Base-by-base conservation (phyloP, 345 rosid genomes). In the Syzygium oleosum region DNA sequence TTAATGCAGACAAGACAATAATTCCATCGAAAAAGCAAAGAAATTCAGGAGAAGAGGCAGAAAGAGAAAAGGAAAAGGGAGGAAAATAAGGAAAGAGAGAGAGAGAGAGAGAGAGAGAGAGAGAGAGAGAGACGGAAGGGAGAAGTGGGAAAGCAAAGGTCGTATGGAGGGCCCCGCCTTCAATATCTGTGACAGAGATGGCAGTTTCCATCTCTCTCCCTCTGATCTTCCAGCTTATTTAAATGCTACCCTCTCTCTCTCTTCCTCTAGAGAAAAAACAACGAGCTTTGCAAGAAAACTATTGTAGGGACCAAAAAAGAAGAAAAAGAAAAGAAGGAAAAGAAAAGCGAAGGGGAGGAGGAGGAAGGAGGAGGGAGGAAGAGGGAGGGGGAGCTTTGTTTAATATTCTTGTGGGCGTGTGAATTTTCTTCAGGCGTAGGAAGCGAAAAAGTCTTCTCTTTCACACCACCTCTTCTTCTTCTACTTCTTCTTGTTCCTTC, bases 361-460 rank as follows among this genome's bases (percentile, higher is more conserved):
- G 79, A 68, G 80, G 78, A 34, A 29, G 58, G 23, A 23, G 22
- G 9, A n/a, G 11, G 58, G 51, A 31, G 46, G 87, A 85, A 11
- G 22, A 22, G 46, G 16, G 23, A 34, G 61, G 53, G 78, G 73
- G 21, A 31, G 38, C 31, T 56, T 56, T 85, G 49, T 31, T 43
- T 58, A 61, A 56, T 85, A 31, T 85, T 58, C 78, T 34, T 89
- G 93, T 92, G 87, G 87, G 84, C 91, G 92, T 90, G 94, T 93
- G 94, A 93, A 89, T 91, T 92, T 92, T 86, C 88, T 83, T 12
- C 85, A 79, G 91, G 86, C 88, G 89, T 89, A 87, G 90, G 85
- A 88, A 90, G 88, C 92, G 85, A 94, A 91, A 88, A 94, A 91
- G 96, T 97, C 96, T 93, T 92, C 94, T 91, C 93, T 90, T 93